Base-by-base conservation (phyloP, 495 filamentous ascomycete species). In the Glonium stellatum region DNA sequence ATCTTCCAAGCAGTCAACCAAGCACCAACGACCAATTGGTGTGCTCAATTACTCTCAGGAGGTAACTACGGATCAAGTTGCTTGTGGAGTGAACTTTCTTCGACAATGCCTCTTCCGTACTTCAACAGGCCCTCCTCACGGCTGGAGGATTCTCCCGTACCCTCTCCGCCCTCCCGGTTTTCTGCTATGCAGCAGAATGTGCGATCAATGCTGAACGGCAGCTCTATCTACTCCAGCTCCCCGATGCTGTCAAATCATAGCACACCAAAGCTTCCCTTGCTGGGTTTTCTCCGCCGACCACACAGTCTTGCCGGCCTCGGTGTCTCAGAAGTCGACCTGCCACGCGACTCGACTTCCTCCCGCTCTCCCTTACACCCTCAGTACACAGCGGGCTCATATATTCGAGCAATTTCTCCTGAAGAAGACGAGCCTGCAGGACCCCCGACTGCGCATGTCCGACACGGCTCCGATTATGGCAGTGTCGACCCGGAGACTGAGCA, bases 131-230 rank as follows among this genome's bases (percentile, higher is more conserved):
- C 31, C 37, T 46, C 54, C 27, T 21, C 54, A 5, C 36, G 37
- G 54, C 37, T 31, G n/a, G 57, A 61, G 5, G 64, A 35, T 19
- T 54, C 64, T 12, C 61, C 64, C 27, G 56, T 60, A 8, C 54
- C 64, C 25, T 41, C 27, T 25, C 58, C 39, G 10, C 44, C 61
- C 18, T 61, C 54, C 15, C 58, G 61, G 44, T 67, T 64, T 51
- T 35, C 57, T 31, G 54, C 27, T 11, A 36, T 67, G 8, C 64
- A 67, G 23, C 21, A n/a, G 50, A 64, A 62, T 47, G 59, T 64
- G 13, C 65, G 65, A 47, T 61, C 65, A 12, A 64, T 67, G 35
- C 49, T 67, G 54, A 64, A 67, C 54, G 65, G 65, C 31, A 64
- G 61, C 51, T 67, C 65, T 5, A 52, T 67, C 18, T 67, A 67